A percentile compares a stretch with the other conserved stretches of the same genome.
These are phyloP conservation scores for Cutaneotrichosporon cavernicola DNA, from an alignment of 1,284 basidiomycete species.

Conservation along the genomic window DNA sequence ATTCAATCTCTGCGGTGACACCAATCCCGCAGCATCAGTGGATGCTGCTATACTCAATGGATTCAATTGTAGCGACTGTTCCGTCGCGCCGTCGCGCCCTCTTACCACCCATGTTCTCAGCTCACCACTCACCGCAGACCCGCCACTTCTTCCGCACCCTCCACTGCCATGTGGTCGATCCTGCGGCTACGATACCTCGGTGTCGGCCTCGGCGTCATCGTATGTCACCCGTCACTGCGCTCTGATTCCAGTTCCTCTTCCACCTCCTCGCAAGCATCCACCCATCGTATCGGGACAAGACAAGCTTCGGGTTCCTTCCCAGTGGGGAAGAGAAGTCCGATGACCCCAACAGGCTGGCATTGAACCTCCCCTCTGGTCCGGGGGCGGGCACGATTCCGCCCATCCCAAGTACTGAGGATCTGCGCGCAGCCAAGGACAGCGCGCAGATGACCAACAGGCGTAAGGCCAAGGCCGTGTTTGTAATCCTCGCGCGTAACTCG, in stretches of 20 bases:
- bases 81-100: no score
- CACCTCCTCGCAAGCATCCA: constrained; percentile 49
- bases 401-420: constrained; percentile 30
- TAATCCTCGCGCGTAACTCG: constrained; percentile 74
- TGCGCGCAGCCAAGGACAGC: constrained; percentile 29
- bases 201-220: constrained; percentile 40
- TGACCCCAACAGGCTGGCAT: background rate
- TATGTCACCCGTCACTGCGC: constrained; percentile 23
- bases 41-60: no score
- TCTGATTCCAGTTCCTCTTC: constrained; percentile 19
- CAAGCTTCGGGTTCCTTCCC: constrained; percentile 30
- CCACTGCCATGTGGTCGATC: constrained; percentile 27
- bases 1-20: no score
- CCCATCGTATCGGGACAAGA: constrained; percentile 47
- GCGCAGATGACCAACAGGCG: background rate
- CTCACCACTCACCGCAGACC: background rate
- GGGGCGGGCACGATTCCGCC: background rate
- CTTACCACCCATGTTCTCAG: background rate
- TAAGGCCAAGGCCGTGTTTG: constrained; percentile 76
- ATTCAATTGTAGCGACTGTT: no score
- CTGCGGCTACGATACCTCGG: constrained; percentile 47
- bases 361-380: background rate
- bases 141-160: background rate
- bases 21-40: no score
- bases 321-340: background rate